Percentiles rank a stretch among this genome's conserved stretches.
Evolutionary conservation across 2,329 filamentous ascomycete species (phyloP).

Genomic region (Rutstroemia sp.): DNA sequence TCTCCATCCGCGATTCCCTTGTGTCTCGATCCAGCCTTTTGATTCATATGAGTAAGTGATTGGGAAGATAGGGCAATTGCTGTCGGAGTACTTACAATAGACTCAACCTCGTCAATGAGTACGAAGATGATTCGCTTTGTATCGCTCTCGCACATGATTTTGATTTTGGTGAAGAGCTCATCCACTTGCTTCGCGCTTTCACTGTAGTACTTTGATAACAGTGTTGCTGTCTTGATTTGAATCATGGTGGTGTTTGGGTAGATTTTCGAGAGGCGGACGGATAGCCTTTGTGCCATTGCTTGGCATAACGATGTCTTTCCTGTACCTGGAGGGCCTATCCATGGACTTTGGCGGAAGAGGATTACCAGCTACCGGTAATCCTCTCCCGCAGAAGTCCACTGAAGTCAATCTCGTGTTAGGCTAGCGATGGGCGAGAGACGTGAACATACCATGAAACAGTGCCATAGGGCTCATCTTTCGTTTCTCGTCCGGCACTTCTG

Average conservation of each 20-base stretch:
- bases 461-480: constrained; percentile 87
- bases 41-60: neutral
- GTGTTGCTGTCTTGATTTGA: constrained; percentile 37
- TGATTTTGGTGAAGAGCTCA: constrained; percentile 36
- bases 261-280: constrained; percentile 34
- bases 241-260: constrained; percentile 34
- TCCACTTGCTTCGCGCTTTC: constrained; percentile 38
- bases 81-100: constrained; percentile 19
- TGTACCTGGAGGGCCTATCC: constrained; percentile 53
- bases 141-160: constrained; percentile 19
- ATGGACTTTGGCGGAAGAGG: too few species aligned
- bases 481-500: constrained; percentile 54
- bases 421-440: neutral
- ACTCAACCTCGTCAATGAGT: constrained; percentile 31
- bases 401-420: neutral
- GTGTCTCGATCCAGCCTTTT: constrained; percentile 17
- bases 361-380: too few species aligned
- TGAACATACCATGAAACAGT: constrained; percentile 70
- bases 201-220: constrained; percentile 42
- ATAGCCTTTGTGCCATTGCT: constrained; percentile 65
- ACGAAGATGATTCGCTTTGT: constrained; percentile 24
- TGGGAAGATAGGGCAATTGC: neutral
- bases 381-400: too few species aligned
- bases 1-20: constrained; percentile 19
- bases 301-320: constrained; percentile 95